A percentile compares a stretch with the other conserved stretches of the same genome.
Conservation (phyloP, 257 asterid genomes). For the Solanum commersonii region DNA sequence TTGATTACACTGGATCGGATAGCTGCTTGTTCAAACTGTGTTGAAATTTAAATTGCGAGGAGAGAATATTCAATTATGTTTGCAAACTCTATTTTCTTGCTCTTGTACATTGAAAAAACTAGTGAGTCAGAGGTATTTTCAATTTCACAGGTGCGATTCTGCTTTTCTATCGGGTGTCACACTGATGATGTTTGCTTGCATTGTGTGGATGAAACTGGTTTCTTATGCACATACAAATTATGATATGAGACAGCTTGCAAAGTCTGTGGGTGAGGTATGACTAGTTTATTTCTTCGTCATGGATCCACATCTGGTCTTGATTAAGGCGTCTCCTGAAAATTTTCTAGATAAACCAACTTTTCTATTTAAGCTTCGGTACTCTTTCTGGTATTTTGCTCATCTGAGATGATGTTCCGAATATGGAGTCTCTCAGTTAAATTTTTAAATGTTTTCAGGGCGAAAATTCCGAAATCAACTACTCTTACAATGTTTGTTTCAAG, state of each 20-base stretch:
- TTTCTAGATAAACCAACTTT: background rate
- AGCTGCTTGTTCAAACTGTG: background rate
- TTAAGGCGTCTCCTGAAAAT: background rate
- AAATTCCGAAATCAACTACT: constrained; percentile 43
- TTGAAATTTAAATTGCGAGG: background rate
- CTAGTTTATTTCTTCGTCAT: background rate
- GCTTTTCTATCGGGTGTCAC: constrained; percentile 83
- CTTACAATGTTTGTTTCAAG: constrained; percentile 55
- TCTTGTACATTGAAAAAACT: background rate
- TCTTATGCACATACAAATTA: constrained; percentile 92
- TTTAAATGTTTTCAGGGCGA: constrained; percentile 38
- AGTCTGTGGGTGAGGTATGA: constrained; percentile 72
- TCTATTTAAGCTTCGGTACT: background rate
- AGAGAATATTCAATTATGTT: background rate
- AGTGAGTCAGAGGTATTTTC: background rate
- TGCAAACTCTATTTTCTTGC: background rate
- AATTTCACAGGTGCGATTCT: constrained; percentile 77
- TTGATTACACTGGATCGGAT: background rate
- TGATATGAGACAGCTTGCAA: constrained; percentile 69
- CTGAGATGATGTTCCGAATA: background rate
- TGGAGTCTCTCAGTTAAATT: background rate
- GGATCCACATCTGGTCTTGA: background rate
- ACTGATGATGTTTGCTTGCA: constrained; percentile 69
- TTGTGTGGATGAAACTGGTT: constrained; percentile 89
- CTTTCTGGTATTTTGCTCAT: background rate